Evolutionary conservation across 345 rosid genomes (phyloP), one percentile per base, ranked within the genome.

Genomic region (Gossypioides kirkii): DNA sequence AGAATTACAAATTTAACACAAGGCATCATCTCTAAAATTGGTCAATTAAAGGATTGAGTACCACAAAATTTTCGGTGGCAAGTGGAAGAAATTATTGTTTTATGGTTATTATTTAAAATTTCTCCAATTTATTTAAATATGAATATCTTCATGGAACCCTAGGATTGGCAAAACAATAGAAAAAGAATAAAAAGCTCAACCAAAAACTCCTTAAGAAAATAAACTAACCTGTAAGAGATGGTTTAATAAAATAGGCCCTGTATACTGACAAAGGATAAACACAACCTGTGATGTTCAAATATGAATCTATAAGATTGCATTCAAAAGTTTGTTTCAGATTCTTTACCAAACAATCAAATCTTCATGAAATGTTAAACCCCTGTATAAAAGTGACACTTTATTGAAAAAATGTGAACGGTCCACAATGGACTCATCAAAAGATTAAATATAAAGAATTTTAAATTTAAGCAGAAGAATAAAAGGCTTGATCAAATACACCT

Each of bases 231-330:
- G 75, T 69, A 95, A 79, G 58, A 95, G 91, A 74, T 79, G 87
- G 86, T 89, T 95, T 78, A 95, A 79, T 67, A 95, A 52, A 38
- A 90, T 77, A 0, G 99, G 97, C 77, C 96, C 98, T 58, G 80
- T 88, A 80, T 87, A 91, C 73, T 90, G 94, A 80, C 91, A 91
- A 74, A 88, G 89, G 84, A 89, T 97, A 69, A 66, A 76, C 62
- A 87, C 91, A 70, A 92, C 80, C 99, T 94, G 79, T 89, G 87
- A 63, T 54, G 75, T 74, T 69, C 77, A 82, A 80, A 82, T 61
- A 61, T 73, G 49, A 69, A 73, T 46, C 47, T 49, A 73, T 83
- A 72, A 80, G 80, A 49, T 52, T 69, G 42, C 47, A 45, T 14
- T 4, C n/a, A 23, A 64, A 71, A 69, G 18, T 38, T 71, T 14